Evolutionary conservation across 2,329 filamentous ascomycete species (phyloP).

Genomic region (Neonectria neomacrospora): DNA sequence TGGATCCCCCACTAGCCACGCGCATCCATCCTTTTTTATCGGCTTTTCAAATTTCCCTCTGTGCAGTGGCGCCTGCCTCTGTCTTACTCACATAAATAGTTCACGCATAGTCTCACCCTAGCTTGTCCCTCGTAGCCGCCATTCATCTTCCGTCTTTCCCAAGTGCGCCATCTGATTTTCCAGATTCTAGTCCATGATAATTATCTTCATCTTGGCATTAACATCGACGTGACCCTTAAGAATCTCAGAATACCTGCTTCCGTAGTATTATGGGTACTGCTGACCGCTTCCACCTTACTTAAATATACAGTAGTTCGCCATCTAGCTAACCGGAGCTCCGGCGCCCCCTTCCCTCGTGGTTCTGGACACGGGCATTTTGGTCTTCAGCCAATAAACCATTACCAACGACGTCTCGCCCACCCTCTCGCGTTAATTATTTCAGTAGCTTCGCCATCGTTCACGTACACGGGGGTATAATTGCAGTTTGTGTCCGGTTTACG

Average conservation of each 20-base stretch:
- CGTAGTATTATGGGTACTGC: not conserved
- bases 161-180: not conserved
- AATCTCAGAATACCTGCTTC: not conserved
- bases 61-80: conserved; percentile 1
- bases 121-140: not conserved
- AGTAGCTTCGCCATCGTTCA: not conserved
- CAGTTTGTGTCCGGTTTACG: not conserved
- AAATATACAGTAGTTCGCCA: not conserved
- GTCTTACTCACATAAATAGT: not conserved
- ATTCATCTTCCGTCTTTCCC: not conserved
- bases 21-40: not conserved
- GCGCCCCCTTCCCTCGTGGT: not conserved
- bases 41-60: not conserved
- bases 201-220: not conserved
- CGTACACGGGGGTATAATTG: not conserved
- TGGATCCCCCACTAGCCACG: not conserved
- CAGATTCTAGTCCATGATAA: not conserved
- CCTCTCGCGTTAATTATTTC: not conserved
- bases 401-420: too few relatives aligned
- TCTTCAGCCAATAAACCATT: not conserved
- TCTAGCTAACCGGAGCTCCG: not conserved
- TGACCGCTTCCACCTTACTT: not conserved
- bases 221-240: not conserved
- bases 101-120: not conserved
- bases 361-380: not conserved